Base-by-base conservation (phyloP, 1,284 basidiomycete species). In the Phenoliferia sp. region DNA sequence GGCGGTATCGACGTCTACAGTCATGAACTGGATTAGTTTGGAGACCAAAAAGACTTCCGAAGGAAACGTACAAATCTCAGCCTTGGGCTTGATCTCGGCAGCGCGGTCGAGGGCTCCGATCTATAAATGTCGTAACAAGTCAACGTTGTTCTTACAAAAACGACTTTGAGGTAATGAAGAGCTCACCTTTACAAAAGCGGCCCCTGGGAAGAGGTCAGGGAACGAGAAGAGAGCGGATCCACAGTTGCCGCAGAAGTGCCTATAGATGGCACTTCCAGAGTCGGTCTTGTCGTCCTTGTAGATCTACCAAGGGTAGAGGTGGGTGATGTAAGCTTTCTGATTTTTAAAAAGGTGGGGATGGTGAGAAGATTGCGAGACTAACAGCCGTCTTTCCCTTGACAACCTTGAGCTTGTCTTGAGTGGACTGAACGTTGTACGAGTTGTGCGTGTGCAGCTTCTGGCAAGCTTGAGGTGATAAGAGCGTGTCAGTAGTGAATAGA, bases 241-340 rank as follows among this genome's bases (percentile, higher is more conserved):
- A 56, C 68, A 69, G 22, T 57, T 59, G 3, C 62, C 62, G 35
- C 68, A 69, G 65, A 69, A 69, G 62, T 54, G 34, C 10, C 68
- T 50, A 16, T 64, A 52, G 22, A 69, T 65, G 17, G 65, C 22
- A n/a, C 63, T 69, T 59, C 68, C 68, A 48, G 57, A 61, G 29
- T 57, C 60, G 34, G 61, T 57, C n/a, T 59, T 66, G 16, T 44
- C 58, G 58, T 69, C 68, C 39, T 64, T 58, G 55, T 35, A 69
- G 16, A 66, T 29, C 56, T 62, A 26, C 16, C 26, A 4, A 3
- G 4, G 52, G 52, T 3, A 28, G 50, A n/a, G 50, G 7, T 7
- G 22, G 9, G 22, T 9, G 50, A 9, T 7, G n/a, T 52, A 28
- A 19, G 10, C 22, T 7, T n/a, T 52, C 12, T n/a, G n/a, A n/a